Evolutionary conservation across 2,329 filamentous ascomycete species (phyloP).

Genomic region (Emydomyces testavorans): DNA sequence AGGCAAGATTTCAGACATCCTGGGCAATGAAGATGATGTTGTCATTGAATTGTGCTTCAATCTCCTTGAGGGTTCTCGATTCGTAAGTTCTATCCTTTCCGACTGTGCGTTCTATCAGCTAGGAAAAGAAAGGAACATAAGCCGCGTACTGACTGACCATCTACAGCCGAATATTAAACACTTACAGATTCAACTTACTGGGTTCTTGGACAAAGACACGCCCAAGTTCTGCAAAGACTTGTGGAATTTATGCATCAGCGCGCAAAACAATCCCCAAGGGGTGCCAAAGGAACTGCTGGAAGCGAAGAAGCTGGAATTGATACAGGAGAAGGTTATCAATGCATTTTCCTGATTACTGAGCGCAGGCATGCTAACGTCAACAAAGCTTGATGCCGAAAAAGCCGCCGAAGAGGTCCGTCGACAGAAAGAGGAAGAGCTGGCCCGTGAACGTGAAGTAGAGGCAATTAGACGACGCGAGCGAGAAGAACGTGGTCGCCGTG

Average conservation of each 20-base stretch:
- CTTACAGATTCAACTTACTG: constrained; percentile 85
- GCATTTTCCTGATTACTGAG: constrained; percentile 2
- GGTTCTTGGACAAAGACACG: constrained; percentile 89
- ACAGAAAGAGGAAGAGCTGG: constrained; percentile 58
- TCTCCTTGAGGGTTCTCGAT: constrained; percentile 59
- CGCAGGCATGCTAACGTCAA: background rate
- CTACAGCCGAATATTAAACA: constrained; percentile 84
- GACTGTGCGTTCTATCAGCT: too few species aligned
- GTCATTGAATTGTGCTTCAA: constrained; percentile 74
- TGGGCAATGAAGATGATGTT: constrained; percentile 91
- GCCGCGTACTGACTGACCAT: constrained; percentile 19
- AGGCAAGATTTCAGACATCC: constrained; percentile 69
- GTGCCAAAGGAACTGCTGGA: constrained; percentile 91
- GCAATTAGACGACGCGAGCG: constrained; percentile 50
- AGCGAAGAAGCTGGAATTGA: constrained; percentile 88
- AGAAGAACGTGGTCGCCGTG: constrained; percentile 29
- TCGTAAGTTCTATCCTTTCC: constrained; percentile 45
- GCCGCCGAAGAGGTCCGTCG: constrained; percentile 63
- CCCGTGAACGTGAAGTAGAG: constrained; percentile 59
- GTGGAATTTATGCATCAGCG: constrained; percentile 84
- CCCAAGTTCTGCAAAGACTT: constrained; percentile 82
- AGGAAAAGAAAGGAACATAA: too few species aligned
- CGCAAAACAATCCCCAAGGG: constrained; percentile 75
- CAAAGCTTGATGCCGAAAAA: constrained; percentile 70
- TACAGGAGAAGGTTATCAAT: constrained; percentile 71